Evolutionary conservation across 75 land plant species (phyloP).

Genomic region (Sequoiadendron giganteum): DNA sequence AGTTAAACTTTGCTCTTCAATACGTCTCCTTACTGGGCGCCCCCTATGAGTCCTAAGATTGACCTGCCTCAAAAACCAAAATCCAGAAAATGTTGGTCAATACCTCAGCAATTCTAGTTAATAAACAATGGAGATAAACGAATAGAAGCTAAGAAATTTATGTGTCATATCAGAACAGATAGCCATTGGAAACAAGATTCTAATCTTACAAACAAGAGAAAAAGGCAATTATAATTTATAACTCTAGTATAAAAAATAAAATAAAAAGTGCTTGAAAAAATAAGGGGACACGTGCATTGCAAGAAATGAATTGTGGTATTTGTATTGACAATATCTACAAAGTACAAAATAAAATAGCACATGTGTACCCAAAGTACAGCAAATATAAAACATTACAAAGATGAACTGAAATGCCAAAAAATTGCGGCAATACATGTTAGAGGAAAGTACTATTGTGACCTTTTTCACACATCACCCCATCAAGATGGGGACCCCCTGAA

Average conservation of each 20-base stretch:
- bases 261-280: background rate
- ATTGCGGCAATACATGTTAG: background rate
- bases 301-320: background rate
- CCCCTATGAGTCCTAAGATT: background rate
- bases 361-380: background rate
- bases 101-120: background rate
- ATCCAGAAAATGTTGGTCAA: background rate
- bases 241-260: background rate
- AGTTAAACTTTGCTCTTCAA: background rate
- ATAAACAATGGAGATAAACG: background rate
- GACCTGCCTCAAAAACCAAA: constrained; percentile 1
- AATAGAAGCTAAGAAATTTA: background rate
- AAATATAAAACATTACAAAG: background rate
- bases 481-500: too few species aligned
- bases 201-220: background rate
- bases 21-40: background rate
- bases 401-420: background rate
- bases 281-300: background rate
- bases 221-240: background rate
- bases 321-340: background rate
- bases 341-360: background rate
- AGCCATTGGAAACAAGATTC: background rate
- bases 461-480: too few species aligned
- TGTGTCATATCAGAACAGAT: background rate
- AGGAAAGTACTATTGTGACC: too few species aligned